Evolutionary conservation across 2,329 filamentous ascomycete species (phyloP).

Genomic region (Alternaria gaisen): DNA sequence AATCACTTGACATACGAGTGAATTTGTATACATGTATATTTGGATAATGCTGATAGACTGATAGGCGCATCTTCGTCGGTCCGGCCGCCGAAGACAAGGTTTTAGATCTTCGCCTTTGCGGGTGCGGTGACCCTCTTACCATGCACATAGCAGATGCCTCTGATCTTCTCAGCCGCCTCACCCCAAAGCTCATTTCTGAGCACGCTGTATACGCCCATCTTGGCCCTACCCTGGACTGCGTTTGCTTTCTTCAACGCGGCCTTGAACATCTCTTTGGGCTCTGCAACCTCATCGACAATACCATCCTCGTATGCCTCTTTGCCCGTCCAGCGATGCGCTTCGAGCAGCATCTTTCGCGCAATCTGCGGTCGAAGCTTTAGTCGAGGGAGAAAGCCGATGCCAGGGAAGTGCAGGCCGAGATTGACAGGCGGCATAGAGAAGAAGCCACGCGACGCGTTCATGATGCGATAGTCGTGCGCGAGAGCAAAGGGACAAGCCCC

Average conservation of each 20-base stretch:
- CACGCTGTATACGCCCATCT: constrained; percentile 62
- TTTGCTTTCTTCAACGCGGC: constrained; percentile 58
- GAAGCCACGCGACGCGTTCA: constrained; percentile 47
- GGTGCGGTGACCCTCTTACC: constrained; percentile 54
- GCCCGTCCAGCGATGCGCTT: constrained; percentile 65
- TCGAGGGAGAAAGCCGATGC: constrained; percentile 62
- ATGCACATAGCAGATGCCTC: constrained; percentile 64
- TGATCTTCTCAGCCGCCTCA: constrained; percentile 61
- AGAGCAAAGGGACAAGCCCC: constrained; percentile 59
- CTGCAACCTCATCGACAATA: constrained; percentile 62
- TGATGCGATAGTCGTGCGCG: constrained; percentile 59
- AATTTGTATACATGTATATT: constrained; percentile 4
- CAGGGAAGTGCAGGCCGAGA: constrained; percentile 64
- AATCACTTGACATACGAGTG: constrained; percentile 19
- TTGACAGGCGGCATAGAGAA: constrained; percentile 61
- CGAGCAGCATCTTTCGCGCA: constrained; percentile 65
- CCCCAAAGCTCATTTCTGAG: constrained; percentile 64
- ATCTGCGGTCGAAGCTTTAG: constrained; percentile 62
- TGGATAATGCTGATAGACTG: neutral
- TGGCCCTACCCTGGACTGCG: constrained; percentile 54
- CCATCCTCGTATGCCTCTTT: constrained; percentile 61
- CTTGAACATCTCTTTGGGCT: constrained; percentile 58
- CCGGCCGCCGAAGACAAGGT: neutral
- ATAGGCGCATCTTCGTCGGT: neutral
- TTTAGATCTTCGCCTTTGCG: constrained; percentile 60